Evolutionary conservation across 2,329 filamentous ascomycete genomes (phyloP), one percentile per base, ranked within the genome.

Genomic region (Clarireedia sp.): DNA sequence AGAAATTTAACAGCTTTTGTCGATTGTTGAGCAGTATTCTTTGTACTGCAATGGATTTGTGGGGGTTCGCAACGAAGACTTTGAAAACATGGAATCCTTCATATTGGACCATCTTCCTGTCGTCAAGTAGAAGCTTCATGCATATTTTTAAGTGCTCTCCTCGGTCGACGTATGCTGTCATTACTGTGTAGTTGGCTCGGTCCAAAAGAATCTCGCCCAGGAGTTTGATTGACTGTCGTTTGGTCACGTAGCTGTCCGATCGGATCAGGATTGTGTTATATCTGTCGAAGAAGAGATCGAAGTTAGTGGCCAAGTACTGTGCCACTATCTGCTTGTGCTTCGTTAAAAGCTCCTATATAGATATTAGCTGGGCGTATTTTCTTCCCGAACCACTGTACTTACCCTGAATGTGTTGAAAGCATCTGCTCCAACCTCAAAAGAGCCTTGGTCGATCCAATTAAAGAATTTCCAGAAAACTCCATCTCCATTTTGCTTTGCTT

Each of bases 11-110:
- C 17, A 99, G 78, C 66, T 92, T 89, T 61, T 96, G 91, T 57
- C 91, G 84, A 70, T 99, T 99, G 81, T 96, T 96, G 63, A 97
- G 85, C 61, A 99, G 75, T 67, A 99, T 96, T 69, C 92, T 89
- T 70, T 96, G 90, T 48, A 99, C 94, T 36, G 91, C 89, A 58
- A 92, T 78, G n/a, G 90, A 95, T 74, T 99, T 99, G 76, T 97
- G 91, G 7, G 94, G 94, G 70, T 99, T 99, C 58, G 94, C 94
- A 53, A 97, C 94, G 72, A 99, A 99, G 60, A 99, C 92, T 77
- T 99, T 99, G 80, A 99, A 99, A 43, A 99, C 92, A 70, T 99
- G 94, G 71, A 99, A 99, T 7, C 91, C 94, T 71, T 99, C 94
- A 70, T 99, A 99, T 72, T 97, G 94, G 59, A 99, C 94, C 91